phyloP scores from a whole-genome alignment of 306 rosid species.

The Neltuma alba region DNA sequence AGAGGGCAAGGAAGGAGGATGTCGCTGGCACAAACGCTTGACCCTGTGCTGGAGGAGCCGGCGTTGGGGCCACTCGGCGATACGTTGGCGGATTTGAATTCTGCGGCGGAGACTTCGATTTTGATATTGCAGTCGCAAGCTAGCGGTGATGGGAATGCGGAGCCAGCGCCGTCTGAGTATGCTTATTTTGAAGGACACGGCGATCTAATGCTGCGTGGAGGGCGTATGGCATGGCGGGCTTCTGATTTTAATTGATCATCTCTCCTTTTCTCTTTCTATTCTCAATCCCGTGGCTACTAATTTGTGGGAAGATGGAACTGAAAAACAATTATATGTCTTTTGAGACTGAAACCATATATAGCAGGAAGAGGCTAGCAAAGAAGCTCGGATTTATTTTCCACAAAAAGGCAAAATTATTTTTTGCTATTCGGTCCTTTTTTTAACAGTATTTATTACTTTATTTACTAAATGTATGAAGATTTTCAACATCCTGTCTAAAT shows the following conservation, averaged over 20 bases:
- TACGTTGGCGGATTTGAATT: slow-evolving; percentile 47
- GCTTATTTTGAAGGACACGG: slow-evolving; percentile 4
- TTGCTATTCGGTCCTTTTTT: too few species aligned
- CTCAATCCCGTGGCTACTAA: not conserved
- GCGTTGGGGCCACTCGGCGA: slow-evolving; percentile 50
- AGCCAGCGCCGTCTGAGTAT: not conserved
- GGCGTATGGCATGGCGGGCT: not conserved
- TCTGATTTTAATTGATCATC: not conserved
- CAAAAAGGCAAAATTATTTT: too few species aligned
- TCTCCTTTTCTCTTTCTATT: not conserved
- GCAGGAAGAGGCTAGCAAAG: not conserved
- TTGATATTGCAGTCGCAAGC: slow-evolving; percentile 37
- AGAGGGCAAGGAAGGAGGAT: slow-evolving; percentile 49
- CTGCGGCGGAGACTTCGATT: slow-evolving; percentile 43
- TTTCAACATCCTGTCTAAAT: too few species aligned
- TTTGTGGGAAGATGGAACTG: too few species aligned
- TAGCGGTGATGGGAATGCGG: not conserved
- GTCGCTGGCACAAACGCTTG: slow-evolving; percentile 47
- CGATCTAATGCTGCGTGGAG: not conserved
- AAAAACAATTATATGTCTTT: not conserved
- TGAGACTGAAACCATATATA: not conserved
- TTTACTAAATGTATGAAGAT: too few species aligned
- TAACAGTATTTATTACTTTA: too few species aligned
- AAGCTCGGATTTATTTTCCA: not conserved
- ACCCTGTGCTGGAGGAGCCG: slow-evolving; percentile 46